phyloP scores from a whole-genome alignment of 164 flowering plant species.

The Cinnamomum chago region DNA sequence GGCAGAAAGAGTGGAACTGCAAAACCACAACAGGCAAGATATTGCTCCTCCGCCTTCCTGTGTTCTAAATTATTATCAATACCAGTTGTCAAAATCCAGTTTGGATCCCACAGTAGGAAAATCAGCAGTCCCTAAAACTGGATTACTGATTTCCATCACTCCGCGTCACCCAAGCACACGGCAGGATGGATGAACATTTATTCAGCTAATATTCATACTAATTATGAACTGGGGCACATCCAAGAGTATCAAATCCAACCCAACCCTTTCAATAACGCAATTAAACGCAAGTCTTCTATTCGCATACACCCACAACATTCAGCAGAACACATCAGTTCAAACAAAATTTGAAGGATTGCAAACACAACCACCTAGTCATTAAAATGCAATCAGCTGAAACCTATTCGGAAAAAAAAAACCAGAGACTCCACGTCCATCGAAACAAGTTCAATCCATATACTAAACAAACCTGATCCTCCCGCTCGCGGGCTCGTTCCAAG shows the following conservation, averaged over 20 bases:
- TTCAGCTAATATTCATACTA: background rate
- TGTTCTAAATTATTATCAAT: background rate
- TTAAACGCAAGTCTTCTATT: background rate
- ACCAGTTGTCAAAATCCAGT: background rate
- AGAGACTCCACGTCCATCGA: too few relatives aligned
- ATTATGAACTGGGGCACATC: background rate
- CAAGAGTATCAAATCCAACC: background rate
- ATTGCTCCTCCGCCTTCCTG: background rate
- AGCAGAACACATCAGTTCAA: background rate
- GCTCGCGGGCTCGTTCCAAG: constrained; percentile 77
- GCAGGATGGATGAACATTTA: background rate
- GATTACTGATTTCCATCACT: background rate
- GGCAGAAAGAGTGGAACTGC: too few relatives aligned
- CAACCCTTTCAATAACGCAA: background rate
- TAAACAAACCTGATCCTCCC: constrained; percentile 58
- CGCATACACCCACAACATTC: background rate
- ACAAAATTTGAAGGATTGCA: background rate
- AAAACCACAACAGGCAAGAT: background rate
- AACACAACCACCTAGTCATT: background rate
- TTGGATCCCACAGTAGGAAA: background rate
- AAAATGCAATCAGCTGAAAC: background rate
- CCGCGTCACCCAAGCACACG: background rate
- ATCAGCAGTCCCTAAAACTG: background rate
- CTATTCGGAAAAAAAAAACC: background rate
- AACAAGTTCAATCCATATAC: background rate